phyloP scores from a whole-genome alignment of 2,329 filamentous ascomycete genomes.

The Graphiopsis chlorocephala region DNA sequence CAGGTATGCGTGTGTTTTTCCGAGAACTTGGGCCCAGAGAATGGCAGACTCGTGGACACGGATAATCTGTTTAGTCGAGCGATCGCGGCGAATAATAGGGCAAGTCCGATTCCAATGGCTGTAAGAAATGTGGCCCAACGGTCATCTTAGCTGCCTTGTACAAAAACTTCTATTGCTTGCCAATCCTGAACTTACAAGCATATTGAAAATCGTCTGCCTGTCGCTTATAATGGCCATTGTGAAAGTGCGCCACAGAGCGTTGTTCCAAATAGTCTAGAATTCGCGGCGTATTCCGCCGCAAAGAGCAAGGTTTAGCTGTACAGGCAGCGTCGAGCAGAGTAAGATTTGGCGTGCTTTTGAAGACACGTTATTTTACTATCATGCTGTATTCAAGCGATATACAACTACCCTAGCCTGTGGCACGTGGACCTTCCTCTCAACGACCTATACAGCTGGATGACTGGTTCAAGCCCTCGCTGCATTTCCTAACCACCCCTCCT shows the following conservation, averaged over 20 bases:
- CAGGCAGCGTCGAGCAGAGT: background rate
- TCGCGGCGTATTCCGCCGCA: too few species aligned
- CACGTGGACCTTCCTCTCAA: background rate
- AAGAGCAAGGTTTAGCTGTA: too few species aligned
- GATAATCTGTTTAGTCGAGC: background rate
- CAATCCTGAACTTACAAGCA: background rate
- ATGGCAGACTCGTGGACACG: background rate
- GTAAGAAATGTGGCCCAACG: background rate
- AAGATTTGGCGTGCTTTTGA: background rate
- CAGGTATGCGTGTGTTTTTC: background rate
- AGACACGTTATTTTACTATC: background rate
- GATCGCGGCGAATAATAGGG: background rate
- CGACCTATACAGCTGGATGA: background rate
- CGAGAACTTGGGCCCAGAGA: background rate
- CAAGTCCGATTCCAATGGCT: background rate
- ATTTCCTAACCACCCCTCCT: conserved; percentile 74
- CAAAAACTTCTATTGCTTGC: too few species aligned
- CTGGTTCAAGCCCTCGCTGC: conserved; percentile 64
- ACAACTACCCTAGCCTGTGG: background rate
- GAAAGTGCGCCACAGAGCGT: too few species aligned
- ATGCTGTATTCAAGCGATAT: background rate
- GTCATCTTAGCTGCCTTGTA: background rate
- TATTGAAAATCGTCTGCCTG: too few species aligned
- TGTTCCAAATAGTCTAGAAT: too few species aligned
- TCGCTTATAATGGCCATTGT: too few species aligned